Percentiles rank a stretch among this genome's conserved stretches.
Conservation (phyloP, 2,329 filamentous ascomycete genomes). For the Pseudogymnoascus sp. region DNA sequence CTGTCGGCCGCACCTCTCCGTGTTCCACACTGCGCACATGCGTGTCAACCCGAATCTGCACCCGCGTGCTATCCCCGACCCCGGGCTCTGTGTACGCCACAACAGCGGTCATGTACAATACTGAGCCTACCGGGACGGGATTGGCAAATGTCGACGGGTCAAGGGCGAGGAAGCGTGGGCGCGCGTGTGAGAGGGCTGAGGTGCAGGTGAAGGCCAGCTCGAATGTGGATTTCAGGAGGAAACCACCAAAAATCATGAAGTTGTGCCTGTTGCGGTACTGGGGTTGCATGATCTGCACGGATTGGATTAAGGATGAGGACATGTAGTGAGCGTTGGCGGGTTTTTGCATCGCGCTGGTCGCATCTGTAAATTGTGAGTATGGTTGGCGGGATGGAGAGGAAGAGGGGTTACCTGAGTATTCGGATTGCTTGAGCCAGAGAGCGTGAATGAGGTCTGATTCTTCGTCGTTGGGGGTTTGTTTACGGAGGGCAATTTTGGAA, state of each 20-base stretch:
- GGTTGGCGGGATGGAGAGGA: neutral
- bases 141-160: slow-evolving; percentile 67
- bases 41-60: slow-evolving; percentile 61
- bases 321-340: slow-evolving; percentile 55
- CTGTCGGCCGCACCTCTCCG: slow-evolving; percentile 58
- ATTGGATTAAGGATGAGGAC: slow-evolving; percentile 54
- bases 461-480: slow-evolving; percentile 60
- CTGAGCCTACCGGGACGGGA: slow-evolving; percentile 63
- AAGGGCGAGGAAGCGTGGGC: slow-evolving; percentile 61
- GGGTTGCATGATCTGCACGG: slow-evolving; percentile 67
- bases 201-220: slow-evolving; percentile 68
- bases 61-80: slow-evolving; percentile 39
- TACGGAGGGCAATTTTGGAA: slow-evolving; percentile 50
- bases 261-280: slow-evolving; percentile 62
- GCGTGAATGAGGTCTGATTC: slow-evolving; percentile 63
- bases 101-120: slow-evolving; percentile 61
- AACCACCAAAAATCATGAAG: slow-evolving; percentile 71
- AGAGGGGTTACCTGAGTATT: slow-evolving; percentile 44
- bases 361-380: slow-evolving; percentile 32
- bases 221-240: slow-evolving; percentile 62
- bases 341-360: slow-evolving; percentile 45
- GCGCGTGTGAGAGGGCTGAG: slow-evolving; percentile 57
- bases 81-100: slow-evolving; percentile 56
- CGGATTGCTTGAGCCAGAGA: slow-evolving; percentile 60
- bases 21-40: slow-evolving; percentile 65